Conservation (phyloP, 176 grass and related monocot species). For the Poa annua region DNA sequence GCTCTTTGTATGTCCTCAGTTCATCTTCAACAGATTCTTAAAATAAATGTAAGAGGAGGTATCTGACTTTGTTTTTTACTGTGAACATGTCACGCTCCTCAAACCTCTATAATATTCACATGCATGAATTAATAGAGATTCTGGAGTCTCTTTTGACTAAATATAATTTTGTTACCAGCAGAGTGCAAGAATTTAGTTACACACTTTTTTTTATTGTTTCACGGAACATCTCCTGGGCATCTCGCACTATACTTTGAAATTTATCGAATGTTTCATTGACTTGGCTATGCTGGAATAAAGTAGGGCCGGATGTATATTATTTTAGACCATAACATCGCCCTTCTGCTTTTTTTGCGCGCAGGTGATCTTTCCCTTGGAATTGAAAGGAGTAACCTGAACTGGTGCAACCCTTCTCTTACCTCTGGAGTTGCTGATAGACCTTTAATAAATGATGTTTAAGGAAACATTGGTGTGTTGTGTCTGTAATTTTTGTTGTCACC, state of each 20-base stretch:
- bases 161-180: not conserved
- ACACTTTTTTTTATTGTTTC: not conserved
- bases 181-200: not conserved
- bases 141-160: constrained; percentile 3
- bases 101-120: not conserved
- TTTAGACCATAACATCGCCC: constrained; percentile 4
- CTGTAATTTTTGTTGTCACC: constrained; percentile 1
- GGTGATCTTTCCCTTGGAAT: constrained; percentile 36
- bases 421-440: constrained; percentile 41
- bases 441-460: constrained; percentile 54
- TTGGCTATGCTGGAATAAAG: not conserved
- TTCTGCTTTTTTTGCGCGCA: constrained; percentile 25
- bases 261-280: not conserved
- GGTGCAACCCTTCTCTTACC: constrained; percentile 26
- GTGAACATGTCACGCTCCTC: not conserved
- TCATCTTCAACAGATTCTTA: constrained; percentile 1
- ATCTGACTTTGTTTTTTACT: not conserved
- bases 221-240: not conserved
- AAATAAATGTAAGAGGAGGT: not conserved
- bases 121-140: not conserved
- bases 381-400: constrained; percentile 34
- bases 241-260: not conserved
- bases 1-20: not conserved
- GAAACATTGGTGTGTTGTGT: constrained; percentile 43
- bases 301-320: not conserved